Conservation (phyloP, 108 stramenopile species). For the Tribonema minus region DNA sequence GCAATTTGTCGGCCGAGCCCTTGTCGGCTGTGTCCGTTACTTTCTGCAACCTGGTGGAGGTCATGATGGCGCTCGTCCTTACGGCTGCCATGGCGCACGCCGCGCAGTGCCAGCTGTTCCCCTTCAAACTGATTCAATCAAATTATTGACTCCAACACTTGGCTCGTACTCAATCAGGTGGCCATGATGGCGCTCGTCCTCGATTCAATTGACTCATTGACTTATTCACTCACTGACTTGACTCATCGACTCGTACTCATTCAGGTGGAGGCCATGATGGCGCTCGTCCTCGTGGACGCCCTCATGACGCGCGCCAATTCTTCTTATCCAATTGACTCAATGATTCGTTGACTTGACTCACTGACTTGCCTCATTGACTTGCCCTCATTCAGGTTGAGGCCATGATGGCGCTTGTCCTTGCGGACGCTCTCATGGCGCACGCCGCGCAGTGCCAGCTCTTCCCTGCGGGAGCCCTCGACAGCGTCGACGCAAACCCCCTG, state of each 20-base stretch:
- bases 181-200: too few species aligned
- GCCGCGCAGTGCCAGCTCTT: constrained; percentile 45
- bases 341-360: too few species aligned
- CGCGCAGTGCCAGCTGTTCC: constrained; percentile 47
- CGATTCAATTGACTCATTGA: too few species aligned
- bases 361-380: too few species aligned
- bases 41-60: constrained; percentile 79
- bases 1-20: too few species aligned
- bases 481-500: neutral
- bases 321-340: too few species aligned
- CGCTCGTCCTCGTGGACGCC: constrained; percentile 84
- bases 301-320: constrained; percentile 93
- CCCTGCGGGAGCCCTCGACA: constrained; percentile 19
- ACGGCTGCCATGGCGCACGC: constrained; percentile 88
- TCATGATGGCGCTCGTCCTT: constrained; percentile 92
- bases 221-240: too few species aligned
- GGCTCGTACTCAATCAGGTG: too few species aligned
- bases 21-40: too few species aligned
- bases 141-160: too few species aligned
- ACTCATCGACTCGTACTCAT: too few species aligned
- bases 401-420: constrained; percentile 91
- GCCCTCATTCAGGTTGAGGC: constrained; percentile 82
- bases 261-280: constrained; percentile 94
- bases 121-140: too few species aligned
- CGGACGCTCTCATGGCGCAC: constrained; percentile 91